These are phyloP conservation scores for Deakozyma indianensis DNA, from an alignment of 805 yeast species.

Conservation along the genomic window DNA sequence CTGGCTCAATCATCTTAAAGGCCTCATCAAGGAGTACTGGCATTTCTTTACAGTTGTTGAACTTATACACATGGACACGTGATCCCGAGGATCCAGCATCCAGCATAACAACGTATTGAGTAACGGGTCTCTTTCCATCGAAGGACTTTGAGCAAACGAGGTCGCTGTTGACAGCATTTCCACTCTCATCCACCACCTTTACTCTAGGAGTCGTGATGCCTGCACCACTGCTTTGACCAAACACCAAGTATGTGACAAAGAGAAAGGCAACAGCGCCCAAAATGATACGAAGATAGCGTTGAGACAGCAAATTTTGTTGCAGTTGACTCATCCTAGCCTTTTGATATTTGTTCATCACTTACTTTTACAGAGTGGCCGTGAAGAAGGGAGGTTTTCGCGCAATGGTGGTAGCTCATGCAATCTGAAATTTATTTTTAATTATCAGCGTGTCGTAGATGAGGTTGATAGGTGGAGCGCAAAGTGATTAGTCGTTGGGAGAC, in stretches of 20 bases:
- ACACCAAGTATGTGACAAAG: neutral
- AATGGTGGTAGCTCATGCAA: too few relatives aligned
- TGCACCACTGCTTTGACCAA: neutral
- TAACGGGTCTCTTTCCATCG: conserved; percentile 26
- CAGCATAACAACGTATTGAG: conserved; percentile 76
- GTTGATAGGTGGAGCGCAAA: too few relatives aligned
- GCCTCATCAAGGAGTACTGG: conserved; percentile 69
- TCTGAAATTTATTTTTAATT: too few relatives aligned
- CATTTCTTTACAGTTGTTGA: conserved; percentile 73
- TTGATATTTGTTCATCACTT: neutral
- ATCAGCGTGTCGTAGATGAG: too few relatives aligned
- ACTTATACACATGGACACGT: conserved; percentile 85
- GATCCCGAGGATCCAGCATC: conserved; percentile 99
- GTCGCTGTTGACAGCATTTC: conserved; percentile 1
- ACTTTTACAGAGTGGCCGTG: too few relatives aligned
- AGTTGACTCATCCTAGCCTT: conserved; percentile 7
- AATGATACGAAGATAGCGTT: neutral
- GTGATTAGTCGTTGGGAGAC: too few relatives aligned
- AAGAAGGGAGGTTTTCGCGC: too few relatives aligned
- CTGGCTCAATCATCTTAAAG: conserved; percentile 85
- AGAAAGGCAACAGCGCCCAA: neutral
- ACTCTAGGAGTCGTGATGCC: neutral
- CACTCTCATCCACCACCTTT: conserved; percentile 22
- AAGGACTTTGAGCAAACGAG: conserved; percentile 19
- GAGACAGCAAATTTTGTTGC: neutral